phyloP scores from a whole-genome alignment of 805 yeast species.

The Pachysolen tannophilus region DNA sequence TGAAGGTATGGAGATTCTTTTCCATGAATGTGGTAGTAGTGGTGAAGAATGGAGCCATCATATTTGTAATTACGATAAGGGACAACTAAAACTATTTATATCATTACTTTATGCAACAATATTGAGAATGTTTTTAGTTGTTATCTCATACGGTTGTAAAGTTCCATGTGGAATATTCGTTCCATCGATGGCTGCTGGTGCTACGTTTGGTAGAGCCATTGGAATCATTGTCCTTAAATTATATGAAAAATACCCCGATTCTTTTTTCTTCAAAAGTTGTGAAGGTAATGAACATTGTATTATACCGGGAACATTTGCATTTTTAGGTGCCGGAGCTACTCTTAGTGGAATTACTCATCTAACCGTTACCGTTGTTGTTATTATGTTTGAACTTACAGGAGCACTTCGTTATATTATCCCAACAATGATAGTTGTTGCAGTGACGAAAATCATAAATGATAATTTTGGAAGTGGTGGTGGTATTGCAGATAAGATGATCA shows the following conservation, averaged over 20 bases:
- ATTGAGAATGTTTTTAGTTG: slow-evolving; percentile 61
- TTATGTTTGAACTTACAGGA: slow-evolving; percentile 95
- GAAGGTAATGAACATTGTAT: slow-evolving; percentile 44
- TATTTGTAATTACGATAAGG: slow-evolving; percentile 27
- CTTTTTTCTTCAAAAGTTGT: slow-evolving; percentile 28
- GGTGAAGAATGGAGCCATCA: slow-evolving; percentile 31
- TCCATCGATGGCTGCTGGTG: slow-evolving; percentile 96
- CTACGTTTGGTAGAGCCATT: slow-evolving; percentile 82
- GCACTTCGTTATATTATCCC: slow-evolving; percentile 89
- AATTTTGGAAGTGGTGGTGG: slow-evolving; percentile 74
- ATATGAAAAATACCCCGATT: slow-evolving; percentile 29
- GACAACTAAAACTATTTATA: slow-evolving; percentile 29
- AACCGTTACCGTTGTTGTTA: slow-evolving; percentile 86
- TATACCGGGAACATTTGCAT: slow-evolving; percentile 92
- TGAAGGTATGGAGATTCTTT: slow-evolving; percentile 82
- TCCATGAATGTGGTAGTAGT: slow-evolving; percentile 65
- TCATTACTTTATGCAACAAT: slow-evolving; percentile 65
- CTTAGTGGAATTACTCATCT: slow-evolving; percentile 90
- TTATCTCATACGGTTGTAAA: slow-evolving; percentile 84
- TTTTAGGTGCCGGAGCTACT: slow-evolving; percentile 94
- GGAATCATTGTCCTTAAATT: slow-evolving; percentile 63
- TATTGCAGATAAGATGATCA: slow-evolving; percentile 92
- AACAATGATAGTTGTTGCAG: slow-evolving; percentile 91
- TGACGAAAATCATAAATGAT: slow-evolving; percentile 75
- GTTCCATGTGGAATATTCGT: slow-evolving; percentile 98